Percentiles rank a stretch among this genome's conserved stretches.
Conservation (phyloP, 768 basidiomycete genomes). For the Royoungia palumana region DNA sequence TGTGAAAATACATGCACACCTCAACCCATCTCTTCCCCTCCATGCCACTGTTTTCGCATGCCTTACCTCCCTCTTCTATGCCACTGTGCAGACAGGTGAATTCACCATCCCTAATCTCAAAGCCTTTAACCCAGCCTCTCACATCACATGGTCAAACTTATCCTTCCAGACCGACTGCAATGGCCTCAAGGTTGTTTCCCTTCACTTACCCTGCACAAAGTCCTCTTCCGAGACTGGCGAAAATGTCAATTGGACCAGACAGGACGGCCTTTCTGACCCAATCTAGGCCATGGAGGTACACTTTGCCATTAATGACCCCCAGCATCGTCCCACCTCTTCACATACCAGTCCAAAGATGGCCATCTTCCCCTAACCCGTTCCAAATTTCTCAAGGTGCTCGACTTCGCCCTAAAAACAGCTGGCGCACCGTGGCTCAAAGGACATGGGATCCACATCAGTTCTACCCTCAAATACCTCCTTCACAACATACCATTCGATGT, state of each 20-base stretch:
- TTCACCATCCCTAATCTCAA: slow-evolving; percentile 16
- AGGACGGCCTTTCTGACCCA: neutral
- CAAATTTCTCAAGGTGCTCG: neutral
- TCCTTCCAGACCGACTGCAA: neutral
- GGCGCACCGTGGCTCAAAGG: neutral
- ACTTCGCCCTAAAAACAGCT: neutral
- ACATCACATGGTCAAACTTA: slow-evolving; percentile 3
- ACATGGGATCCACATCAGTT: slow-evolving; percentile 29
- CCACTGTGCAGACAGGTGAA: slow-evolving; percentile 14
- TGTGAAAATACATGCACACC: neutral
- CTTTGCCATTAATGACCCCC: neutral
- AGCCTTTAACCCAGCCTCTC: slow-evolving; percentile 9
- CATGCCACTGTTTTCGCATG: slow-evolving; percentile 14
- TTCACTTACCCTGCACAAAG: neutral
- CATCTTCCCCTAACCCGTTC: neutral
- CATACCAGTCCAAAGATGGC: neutral
- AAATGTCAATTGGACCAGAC: neutral
- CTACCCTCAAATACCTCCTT: slow-evolving; percentile 37
- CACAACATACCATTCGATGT: slow-evolving; percentile 30
- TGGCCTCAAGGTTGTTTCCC: neutral
- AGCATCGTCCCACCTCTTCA: neutral
- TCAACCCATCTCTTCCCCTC: neutral
- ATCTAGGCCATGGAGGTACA: neutral
- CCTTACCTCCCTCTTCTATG: slow-evolving; percentile 19
- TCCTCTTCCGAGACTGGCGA: neutral